Percentiles rank a stretch among this genome's conserved stretches.
These are phyloP conservation scores for Ceriops tagal DNA, from an alignment of 345 rosid species.

Conservation along the genomic window DNA sequence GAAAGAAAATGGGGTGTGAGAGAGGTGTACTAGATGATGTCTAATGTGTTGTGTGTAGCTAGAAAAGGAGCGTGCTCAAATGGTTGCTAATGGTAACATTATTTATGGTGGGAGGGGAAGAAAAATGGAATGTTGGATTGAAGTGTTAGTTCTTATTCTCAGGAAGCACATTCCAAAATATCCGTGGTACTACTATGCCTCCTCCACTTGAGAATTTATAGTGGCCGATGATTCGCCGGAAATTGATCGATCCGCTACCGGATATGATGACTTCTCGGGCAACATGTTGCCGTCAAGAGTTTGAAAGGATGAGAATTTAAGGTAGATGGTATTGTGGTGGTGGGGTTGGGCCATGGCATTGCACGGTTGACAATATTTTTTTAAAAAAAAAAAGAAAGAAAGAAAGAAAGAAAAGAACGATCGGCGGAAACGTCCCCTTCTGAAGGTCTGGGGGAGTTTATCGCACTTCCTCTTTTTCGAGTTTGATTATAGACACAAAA, in stretches of 20 bases:
- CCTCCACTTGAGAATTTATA: constrained; percentile 50
- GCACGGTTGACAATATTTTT: too few relatives aligned
- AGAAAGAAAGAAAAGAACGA: too few relatives aligned
- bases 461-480: too few relatives aligned
- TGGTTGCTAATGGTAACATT: constrained; percentile 28
- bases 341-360: constrained; percentile 3
- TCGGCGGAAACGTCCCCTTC: too few relatives aligned
- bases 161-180: constrained; percentile 25
- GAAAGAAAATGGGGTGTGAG: background rate
- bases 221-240: constrained; percentile 40
- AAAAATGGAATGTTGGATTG: constrained; percentile 10
- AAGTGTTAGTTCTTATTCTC: background rate
- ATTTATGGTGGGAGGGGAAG: constrained; percentile 40
- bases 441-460: too few relatives aligned
- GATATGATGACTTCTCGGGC: constrained; percentile 14
- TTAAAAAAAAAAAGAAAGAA: too few relatives aligned
- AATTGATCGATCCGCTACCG: constrained; percentile 21
- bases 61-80: constrained; percentile 30
- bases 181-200: constrained; percentile 1
- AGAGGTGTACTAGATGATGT: too few relatives aligned
- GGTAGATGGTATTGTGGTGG: constrained; percentile 4
- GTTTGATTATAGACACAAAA: too few relatives aligned
- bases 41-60: too few relatives aligned
- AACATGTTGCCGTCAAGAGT: constrained; percentile 16
- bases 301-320: constrained; percentile 22